Base-by-base conservation (phyloP, 805 yeast species). In the Ogataea siamensis region DNA sequence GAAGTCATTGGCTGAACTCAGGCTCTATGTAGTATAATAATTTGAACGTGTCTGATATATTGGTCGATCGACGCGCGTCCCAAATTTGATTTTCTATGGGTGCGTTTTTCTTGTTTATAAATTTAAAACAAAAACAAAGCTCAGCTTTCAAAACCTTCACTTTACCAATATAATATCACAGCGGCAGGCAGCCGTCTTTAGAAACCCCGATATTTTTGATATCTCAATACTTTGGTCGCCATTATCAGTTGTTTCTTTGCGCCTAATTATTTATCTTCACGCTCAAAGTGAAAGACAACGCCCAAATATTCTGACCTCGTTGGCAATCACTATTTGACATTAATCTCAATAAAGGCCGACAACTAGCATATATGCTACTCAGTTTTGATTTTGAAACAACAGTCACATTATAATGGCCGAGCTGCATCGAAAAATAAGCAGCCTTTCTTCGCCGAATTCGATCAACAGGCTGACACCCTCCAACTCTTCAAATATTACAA, bases 1-100 rank as follows among this genome's bases (percentile, higher is more conserved):
- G 86, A 86, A 62, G 68, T 88, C 44, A 66, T 83, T 40, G 79
- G 73, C 10, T 53, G 26, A 27, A 3, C 13, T 22, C 25, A 11
- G 2, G 10, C 25, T 22, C 12, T 22, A 22, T 11, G 24, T 22
- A n/a, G 25, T 14, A n/a, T 13, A 15, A 16, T 18, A 17, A 9
- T 5, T 20, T 3, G 13, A 20, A 21, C 13, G 9, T n/a, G 39
- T 36, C 30, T 36, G 34, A 25, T 24, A 18, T 34, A 14, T 10
- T 5, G 26, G 31, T n/a, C 16, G 16, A 25, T 14, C 16, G 28
- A 25, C 14, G 28, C 28, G 28, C 14, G 14, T 14, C 16, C 8
- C 14, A 10, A 25, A 25, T 15, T 13, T 22, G 7, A 6, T 5
- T 2, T 22, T 22, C 25, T 5, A 22, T 11, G 25, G 25, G 25